phyloP scores from a whole-genome alignment of 176 grass and related monocot species.

The Oryza punctata region DNA sequence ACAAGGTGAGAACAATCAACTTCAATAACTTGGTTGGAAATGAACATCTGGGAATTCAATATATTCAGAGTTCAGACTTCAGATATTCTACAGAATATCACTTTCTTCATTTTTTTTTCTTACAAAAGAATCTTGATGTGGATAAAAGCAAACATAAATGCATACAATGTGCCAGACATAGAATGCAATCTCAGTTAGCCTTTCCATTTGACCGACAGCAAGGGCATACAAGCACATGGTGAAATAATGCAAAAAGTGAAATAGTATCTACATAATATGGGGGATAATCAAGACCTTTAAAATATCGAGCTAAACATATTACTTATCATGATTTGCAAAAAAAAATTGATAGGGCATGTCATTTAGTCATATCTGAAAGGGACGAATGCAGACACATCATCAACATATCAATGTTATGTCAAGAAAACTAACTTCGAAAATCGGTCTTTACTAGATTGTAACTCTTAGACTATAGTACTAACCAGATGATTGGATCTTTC shows the following conservation, averaged over 20 bases:
- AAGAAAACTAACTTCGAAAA: neutral
- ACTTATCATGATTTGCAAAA: neutral
- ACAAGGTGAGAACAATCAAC: neutral
- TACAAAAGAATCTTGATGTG: neutral
- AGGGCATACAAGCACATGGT: neutral
- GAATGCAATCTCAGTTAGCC: neutral
- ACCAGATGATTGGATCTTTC: slow-evolving; percentile 94
- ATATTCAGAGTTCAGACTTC: neutral
- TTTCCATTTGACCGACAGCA: neutral
- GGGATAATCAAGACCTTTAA: neutral
- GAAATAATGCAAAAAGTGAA: neutral
- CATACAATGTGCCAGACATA: neutral
- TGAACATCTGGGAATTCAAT: neutral
- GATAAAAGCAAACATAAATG: neutral
- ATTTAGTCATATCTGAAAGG: neutral
- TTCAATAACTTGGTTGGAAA: neutral
- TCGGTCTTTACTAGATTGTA: neutral
- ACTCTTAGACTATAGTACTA: slow-evolving; percentile 28
- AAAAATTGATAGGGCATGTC: neutral
- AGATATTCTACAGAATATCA: slow-evolving; percentile 1
- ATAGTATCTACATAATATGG: neutral
- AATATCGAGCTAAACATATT: neutral
- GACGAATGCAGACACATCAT: neutral
- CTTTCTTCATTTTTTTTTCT: neutral
- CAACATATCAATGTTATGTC: neutral